Evolutionary conservation across 257 asterid species (phyloP).

Genomic region (Lithospermum erythrorhizon): DNA sequence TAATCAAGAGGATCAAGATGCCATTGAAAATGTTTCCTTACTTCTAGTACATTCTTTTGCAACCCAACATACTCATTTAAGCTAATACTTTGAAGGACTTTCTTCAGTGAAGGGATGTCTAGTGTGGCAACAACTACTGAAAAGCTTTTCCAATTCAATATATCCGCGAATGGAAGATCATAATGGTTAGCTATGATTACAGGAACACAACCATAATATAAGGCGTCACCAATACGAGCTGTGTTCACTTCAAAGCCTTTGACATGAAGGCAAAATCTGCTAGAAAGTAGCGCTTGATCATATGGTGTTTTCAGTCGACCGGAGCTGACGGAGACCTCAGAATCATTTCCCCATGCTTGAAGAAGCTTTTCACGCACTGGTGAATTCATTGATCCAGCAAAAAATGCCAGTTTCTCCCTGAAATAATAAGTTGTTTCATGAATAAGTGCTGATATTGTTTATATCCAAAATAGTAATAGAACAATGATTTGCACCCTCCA

Average conservation of each 20-base stretch:
- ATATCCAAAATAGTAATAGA: not conserved
- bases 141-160: constrained; percentile 62
- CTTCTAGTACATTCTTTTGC: constrained; percentile 44
- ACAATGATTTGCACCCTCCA: no score
- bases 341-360: constrained; percentile 60
- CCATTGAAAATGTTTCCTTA: constrained; percentile 76
- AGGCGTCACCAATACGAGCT: constrained; percentile 78
- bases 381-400: constrained; percentile 73
- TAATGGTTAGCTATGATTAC: constrained; percentile 80
- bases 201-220: constrained; percentile 77
- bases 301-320: constrained; percentile 49
- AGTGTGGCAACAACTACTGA: constrained; percentile 60
- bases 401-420: constrained; percentile 67
- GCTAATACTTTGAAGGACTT: constrained; percentile 35
- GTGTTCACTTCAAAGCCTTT: constrained; percentile 93
- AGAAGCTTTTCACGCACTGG: constrained; percentile 80
- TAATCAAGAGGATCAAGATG: constrained; percentile 51
- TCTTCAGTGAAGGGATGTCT: constrained; percentile 69
- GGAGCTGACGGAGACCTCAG: constrained; percentile 47
- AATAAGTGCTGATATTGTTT: not conserved
- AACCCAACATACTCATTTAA: constrained; percentile 31
- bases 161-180: constrained; percentile 81
- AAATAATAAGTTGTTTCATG: constrained; percentile 7
- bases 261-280: constrained; percentile 87
- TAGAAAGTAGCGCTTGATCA: constrained; percentile 44